Percentiles rank a stretch among this genome's conserved stretches.
phyloP scores from a whole-genome alignment of 768 basidiomycete species.

The Gelatoporia subvermispora region DNA sequence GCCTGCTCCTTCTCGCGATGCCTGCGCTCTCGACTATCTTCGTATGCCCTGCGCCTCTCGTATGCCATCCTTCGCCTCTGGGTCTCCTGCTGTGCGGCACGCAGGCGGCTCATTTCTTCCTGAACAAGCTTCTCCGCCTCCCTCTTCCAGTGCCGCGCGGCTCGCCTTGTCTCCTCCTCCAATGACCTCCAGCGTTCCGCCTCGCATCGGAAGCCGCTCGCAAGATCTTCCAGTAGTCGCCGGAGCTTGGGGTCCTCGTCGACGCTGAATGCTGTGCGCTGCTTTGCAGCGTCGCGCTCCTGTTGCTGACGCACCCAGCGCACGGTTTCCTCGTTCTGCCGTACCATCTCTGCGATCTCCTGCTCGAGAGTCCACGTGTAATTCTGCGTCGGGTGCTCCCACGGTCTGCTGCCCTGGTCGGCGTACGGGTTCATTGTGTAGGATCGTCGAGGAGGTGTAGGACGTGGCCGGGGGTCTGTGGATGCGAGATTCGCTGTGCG shows the following conservation, averaged over 20 bases:
- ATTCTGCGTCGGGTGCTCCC: conserved; percentile 24
- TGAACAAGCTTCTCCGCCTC: conserved; percentile 17
- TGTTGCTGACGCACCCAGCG: conserved; percentile 65
- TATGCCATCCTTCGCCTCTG: conserved; percentile 19
- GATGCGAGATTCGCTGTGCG: background rate
- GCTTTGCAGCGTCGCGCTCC: conserved; percentile 24
- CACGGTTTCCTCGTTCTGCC: conserved; percentile 48
- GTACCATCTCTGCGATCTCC: conserved; percentile 38
- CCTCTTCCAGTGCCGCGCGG: conserved; percentile 7
- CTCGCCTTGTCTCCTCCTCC: conserved; percentile 19
- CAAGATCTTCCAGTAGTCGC: conserved; percentile 48
- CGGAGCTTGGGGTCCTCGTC: conserved; percentile 28
- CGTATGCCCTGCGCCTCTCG: conserved; percentile 37
- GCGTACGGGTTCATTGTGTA: background rate
- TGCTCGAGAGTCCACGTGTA: conserved; percentile 47
- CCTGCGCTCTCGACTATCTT: conserved; percentile 31
- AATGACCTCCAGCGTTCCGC: conserved; percentile 50
- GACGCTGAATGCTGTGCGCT: conserved; percentile 12
- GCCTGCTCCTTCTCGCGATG: conserved; percentile 37
- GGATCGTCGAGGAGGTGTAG: background rate
- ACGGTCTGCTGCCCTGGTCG: conserved; percentile 6
- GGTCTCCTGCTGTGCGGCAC: conserved; percentile 15
- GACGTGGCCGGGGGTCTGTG: background rate
- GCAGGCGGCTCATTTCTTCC: conserved; percentile 19
- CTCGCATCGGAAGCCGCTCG: conserved; percentile 47